A percentile compares a stretch with the other conserved stretches of the same genome.
phyloP scores from a whole-genome alignment of 176 grass and related monocot genomes.

The Oryza meridionalis region DNA sequence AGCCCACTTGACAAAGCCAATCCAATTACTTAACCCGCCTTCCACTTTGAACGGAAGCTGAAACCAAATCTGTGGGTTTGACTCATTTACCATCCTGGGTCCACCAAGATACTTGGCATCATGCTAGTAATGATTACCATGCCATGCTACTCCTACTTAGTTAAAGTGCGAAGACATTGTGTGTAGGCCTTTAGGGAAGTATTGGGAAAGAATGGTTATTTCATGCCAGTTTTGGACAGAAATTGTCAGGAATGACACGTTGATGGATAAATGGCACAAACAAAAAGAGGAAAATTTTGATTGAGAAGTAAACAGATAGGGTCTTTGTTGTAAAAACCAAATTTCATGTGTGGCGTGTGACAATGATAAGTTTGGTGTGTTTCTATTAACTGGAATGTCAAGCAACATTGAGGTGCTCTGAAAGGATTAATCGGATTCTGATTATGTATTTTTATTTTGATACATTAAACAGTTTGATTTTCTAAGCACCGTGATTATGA shows the following conservation, averaged over 20 bases:
- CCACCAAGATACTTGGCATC: too few species aligned
- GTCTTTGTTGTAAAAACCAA: too few species aligned
- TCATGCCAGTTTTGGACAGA: too few species aligned
- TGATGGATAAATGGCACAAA: background rate
- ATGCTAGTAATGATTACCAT: background rate
- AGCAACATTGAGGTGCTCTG: constrained; percentile 16
- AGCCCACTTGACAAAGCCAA: background rate
- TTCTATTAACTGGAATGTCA: constrained; percentile 11
- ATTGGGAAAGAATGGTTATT: too few species aligned
- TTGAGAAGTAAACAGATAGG: background rate
- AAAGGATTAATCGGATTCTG: background rate
- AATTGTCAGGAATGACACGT: background rate
- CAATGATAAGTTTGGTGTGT: background rate
- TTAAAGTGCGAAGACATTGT: background rate
- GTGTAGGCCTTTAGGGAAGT: too few species aligned
- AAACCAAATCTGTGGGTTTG: background rate
- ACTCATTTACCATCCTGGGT: background rate
- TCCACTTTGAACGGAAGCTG: background rate
- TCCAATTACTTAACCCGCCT: background rate
- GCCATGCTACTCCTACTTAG: too few species aligned
- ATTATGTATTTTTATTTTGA: background rate
- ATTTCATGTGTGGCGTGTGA: background rate
- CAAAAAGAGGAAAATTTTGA: background rate
- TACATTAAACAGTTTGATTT: constrained; percentile 1
- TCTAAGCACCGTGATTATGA: background rate